Percentiles rank a stretch among this genome's conserved stretches.
phyloP scores from a whole-genome alignment of 768 basidiomycete genomes.

The Kwoniella sp. region DNA sequence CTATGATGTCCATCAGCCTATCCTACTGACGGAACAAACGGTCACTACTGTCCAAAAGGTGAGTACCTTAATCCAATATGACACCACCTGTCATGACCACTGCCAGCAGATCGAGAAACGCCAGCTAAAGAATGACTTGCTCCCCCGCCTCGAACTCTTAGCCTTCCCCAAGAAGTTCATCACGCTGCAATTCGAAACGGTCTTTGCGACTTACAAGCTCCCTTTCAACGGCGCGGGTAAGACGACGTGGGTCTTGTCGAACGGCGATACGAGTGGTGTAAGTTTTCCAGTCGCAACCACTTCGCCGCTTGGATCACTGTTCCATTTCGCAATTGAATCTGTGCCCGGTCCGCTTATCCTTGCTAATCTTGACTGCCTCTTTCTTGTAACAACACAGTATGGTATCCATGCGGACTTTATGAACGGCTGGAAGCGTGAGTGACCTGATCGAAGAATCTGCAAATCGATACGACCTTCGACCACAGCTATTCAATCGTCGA shows the following conservation, averaged over 20 bases:
- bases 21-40: conserved; percentile 29
- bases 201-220: conserved; percentile 21
- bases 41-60: conserved; percentile 27
- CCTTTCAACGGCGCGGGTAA: conserved; percentile 30
- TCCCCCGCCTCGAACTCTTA: not conserved
- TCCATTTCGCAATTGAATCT: not conserved
- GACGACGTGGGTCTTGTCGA: conserved; percentile 26
- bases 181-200: conserved; percentile 32
- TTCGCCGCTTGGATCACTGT: too few species aligned
- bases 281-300: too few species aligned
- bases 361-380: not conserved
- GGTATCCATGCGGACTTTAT: conserved; percentile 36
- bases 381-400: not conserved
- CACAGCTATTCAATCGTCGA: too few species aligned
- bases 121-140: too few species aligned
- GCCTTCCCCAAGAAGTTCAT: conserved; percentile 37
- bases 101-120: too few species aligned
- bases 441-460: not conserved
- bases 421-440: conserved; percentile 30
- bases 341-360: not conserved
- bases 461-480: not conserved
- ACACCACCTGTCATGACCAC: too few species aligned
- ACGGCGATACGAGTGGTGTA: conserved; percentile 28
- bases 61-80: conserved; percentile 6
- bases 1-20: conserved; percentile 10